These are phyloP conservation scores for Paraphoma chrysanthemicola DNA, from an alignment of 2,329 filamentous ascomycete species.

Conservation along the genomic window DNA sequence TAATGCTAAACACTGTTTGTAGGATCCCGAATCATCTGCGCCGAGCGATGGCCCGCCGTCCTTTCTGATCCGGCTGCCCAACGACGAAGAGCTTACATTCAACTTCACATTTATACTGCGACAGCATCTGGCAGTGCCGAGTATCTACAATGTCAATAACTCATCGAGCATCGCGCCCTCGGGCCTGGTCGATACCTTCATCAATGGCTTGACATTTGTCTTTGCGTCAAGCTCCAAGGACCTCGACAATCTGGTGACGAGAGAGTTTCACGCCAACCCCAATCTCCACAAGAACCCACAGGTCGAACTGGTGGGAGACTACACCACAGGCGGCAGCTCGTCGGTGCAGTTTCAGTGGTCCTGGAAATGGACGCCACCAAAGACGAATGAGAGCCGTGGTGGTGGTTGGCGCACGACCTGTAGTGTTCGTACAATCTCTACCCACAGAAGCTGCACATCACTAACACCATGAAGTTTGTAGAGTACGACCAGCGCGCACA, in stretches of 20 bases:
- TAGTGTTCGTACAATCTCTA: slow-evolving; percentile 65
- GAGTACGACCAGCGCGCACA: slow-evolving; percentile 96
- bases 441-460: background rate
- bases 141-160: slow-evolving; percentile 49
- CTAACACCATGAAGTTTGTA: slow-evolving; percentile 71
- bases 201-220: slow-evolving; percentile 90
- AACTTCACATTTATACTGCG: slow-evolving; percentile 88
- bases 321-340: slow-evolving; percentile 78
- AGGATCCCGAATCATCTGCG: slow-evolving; percentile 75
- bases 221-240: slow-evolving; percentile 86
- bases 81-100: slow-evolving; percentile 92
- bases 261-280: slow-evolving; percentile 95
- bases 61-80: slow-evolving; percentile 85
- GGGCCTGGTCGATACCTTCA: slow-evolving; percentile 69
- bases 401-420: slow-evolving; percentile 96
- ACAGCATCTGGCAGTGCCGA: slow-evolving; percentile 56
- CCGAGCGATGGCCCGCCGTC: slow-evolving; percentile 59
- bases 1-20: slow-evolving; percentile 15
- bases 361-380: slow-evolving; percentile 97
- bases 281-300: slow-evolving; percentile 98
- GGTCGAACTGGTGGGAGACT: slow-evolving; percentile 93
- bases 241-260: slow-evolving; percentile 89
- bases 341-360: slow-evolving; percentile 93
- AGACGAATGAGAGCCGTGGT: slow-evolving; percentile 77
- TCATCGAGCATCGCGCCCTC: slow-evolving; percentile 55